Conservation (phyloP, 2,329 filamentous ascomycete species). For the Alternaria solani region DNA sequence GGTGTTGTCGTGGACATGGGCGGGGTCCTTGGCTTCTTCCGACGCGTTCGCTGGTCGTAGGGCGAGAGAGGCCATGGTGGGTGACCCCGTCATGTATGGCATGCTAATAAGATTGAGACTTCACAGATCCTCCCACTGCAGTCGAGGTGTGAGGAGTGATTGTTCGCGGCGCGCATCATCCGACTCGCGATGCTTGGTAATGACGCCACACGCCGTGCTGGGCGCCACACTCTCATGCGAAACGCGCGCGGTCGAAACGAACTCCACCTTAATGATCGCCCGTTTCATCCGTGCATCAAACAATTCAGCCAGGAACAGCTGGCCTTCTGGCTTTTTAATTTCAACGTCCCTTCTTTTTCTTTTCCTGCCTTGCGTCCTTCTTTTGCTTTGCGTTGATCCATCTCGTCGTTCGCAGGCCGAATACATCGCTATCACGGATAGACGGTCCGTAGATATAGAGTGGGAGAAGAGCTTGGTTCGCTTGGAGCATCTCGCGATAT, state of each 20-base stretch:
- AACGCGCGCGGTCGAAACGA: slow-evolving; percentile 32
- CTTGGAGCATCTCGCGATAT: slow-evolving; percentile 16
- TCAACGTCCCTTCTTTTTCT: slow-evolving; percentile 17
- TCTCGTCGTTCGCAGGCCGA: slow-evolving; percentile 32
- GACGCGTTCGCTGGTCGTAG: slow-evolving; percentile 31
- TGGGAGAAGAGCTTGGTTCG: slow-evolving; percentile 23
- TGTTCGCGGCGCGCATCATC: neutral
- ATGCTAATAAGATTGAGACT: slow-evolving; percentile 16
- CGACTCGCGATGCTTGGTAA: slow-evolving; percentile 1
- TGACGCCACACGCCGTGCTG: slow-evolving; percentile 13
- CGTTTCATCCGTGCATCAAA: slow-evolving; percentile 48
- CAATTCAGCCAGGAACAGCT: slow-evolving; percentile 39
- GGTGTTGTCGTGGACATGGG: slow-evolving; percentile 8
- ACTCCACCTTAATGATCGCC: slow-evolving; percentile 34
- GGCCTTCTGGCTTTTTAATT: slow-evolving; percentile 37
- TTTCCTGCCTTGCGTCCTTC: slow-evolving; percentile 16
- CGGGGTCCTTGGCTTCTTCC: slow-evolving; percentile 12
- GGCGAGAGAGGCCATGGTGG: slow-evolving; percentile 36
- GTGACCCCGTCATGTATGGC: slow-evolving; percentile 35
- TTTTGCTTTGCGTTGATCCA: slow-evolving; percentile 1
- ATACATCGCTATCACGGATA: slow-evolving; percentile 23
- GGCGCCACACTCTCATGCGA: slow-evolving; percentile 31
- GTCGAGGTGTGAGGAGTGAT: neutral
- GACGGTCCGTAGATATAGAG: slow-evolving; percentile 32
- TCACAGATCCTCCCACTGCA: neutral